Evolutionary conservation across 306 rosid species (phyloP).

Genomic region (Rubus parviflorus): DNA sequence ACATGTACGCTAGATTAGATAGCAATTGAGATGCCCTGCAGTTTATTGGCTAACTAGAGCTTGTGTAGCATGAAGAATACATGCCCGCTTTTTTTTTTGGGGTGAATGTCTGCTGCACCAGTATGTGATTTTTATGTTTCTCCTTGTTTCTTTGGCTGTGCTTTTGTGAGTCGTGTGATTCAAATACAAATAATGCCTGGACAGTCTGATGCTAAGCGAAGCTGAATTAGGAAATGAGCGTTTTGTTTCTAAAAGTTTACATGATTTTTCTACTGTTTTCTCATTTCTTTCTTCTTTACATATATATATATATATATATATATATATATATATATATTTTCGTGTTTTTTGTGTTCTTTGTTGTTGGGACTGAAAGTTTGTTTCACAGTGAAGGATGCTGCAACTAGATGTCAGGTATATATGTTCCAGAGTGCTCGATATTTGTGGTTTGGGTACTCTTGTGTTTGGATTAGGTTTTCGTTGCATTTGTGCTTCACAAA

Average conservation of each 20-base stretch:
- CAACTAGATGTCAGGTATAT: neutral
- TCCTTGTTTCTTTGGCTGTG: neutral
- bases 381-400: neutral
- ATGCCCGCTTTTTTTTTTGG: neutral
- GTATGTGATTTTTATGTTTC: neutral
- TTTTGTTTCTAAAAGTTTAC: neutral
- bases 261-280: neutral
- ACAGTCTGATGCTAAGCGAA: neutral
- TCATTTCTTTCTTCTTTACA: neutral
- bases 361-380: neutral
- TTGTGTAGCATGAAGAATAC: neutral
- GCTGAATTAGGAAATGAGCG: neutral
- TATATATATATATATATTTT: neutral
- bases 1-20: no score
- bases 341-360: neutral
- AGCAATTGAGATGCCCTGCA: neutral
- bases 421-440: neutral
- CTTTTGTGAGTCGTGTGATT: neutral
- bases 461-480: neutral
- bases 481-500: neutral
- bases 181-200: neutral
- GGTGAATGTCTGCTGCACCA: neutral
- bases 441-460: neutral
- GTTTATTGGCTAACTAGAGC: neutral
- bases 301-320: no score